Evolutionary conservation across 805 yeast species (phyloP).

Genomic region (Candida boidinii): DNA sequence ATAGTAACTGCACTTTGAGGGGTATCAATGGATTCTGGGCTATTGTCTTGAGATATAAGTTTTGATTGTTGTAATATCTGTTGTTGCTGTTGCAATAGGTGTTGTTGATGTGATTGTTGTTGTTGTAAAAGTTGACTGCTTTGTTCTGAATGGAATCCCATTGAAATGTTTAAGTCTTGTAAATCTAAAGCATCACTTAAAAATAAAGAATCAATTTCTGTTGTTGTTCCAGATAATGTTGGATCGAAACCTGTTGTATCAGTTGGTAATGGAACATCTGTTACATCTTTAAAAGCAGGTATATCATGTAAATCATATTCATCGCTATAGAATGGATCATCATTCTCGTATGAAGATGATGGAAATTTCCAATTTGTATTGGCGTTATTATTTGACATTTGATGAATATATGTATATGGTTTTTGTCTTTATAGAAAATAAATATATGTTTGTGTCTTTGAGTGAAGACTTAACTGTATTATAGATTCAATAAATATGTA

Average conservation of each 20-base stretch:
- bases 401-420: too few species aligned
- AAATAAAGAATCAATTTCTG: constrained; percentile 41
- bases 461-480: too few species aligned
- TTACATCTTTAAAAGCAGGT: too few species aligned
- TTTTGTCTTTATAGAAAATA: too few species aligned
- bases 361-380: constrained; percentile 14
- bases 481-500: too few species aligned
- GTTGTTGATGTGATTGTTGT: constrained; percentile 6
- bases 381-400: constrained; percentile 9
- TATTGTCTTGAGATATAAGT: constrained; percentile 6
- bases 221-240: constrained; percentile 13
- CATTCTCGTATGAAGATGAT: constrained; percentile 1
- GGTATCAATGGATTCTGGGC: too few species aligned
- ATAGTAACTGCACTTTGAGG: not conserved
- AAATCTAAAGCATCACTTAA: constrained; percentile 47
- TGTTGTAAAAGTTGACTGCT: constrained; percentile 9
- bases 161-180: constrained; percentile 59
- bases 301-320: too few species aligned
- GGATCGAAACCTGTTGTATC: constrained; percentile 39
- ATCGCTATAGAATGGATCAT: constrained; percentile 12
- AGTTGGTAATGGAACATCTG: constrained; percentile 41
- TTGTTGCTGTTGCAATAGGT: constrained; percentile 6
- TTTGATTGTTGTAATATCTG: constrained; percentile 9
- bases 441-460: too few species aligned
- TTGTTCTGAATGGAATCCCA: constrained; percentile 4